These are phyloP conservation scores for Fusarium nygamai DNA, from an alignment of 2,329 filamentous ascomycete genomes.

Conservation along the genomic window DNA sequence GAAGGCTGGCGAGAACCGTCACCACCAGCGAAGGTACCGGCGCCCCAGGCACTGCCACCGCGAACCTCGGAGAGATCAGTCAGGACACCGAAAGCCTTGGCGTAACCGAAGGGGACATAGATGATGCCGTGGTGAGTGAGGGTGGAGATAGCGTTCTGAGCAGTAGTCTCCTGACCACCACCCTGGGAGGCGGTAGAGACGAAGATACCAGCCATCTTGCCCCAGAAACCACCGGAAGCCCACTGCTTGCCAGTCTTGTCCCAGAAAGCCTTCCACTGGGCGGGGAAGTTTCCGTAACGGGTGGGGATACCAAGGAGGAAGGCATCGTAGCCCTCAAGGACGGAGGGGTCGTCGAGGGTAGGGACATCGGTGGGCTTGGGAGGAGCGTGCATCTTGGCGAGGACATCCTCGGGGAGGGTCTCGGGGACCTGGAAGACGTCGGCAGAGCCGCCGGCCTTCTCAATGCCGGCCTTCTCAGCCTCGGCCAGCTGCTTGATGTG, in stretches of 20 bases:
- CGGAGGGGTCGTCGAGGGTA: constrained; percentile 65
- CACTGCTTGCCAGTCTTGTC: constrained; percentile 90
- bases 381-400: constrained; percentile 91
- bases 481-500: constrained; percentile 86
- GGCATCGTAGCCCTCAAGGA: constrained; percentile 81
- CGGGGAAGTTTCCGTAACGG: constrained; percentile 95
- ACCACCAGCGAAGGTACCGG: constrained; percentile 82
- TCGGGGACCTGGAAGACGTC: constrained; percentile 90
- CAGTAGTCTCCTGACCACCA: constrained; percentile 93
- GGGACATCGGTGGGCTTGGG: constrained; percentile 75
- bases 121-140: constrained; percentile 93
- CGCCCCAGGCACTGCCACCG: constrained; percentile 92
- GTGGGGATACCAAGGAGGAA: constrained; percentile 96
- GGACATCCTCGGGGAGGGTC: constrained; percentile 85
- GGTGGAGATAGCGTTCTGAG: constrained; percentile 82
- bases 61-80: constrained; percentile 80
- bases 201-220: constrained; percentile 93
- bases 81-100: constrained; percentile 76
- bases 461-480: constrained; percentile 90
- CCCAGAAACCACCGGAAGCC: constrained; percentile 78
- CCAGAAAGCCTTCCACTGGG: constrained; percentile 95
- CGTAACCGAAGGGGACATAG: constrained; percentile 95
- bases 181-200: constrained; percentile 85
- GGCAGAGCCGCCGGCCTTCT: constrained; percentile 82
- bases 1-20: constrained; percentile 88